Percentiles rank a stretch among this genome's conserved stretches.
These are phyloP conservation scores for Lumnitzera littorea DNA, from an alignment of 345 rosid species.

Conservation along the genomic window DNA sequence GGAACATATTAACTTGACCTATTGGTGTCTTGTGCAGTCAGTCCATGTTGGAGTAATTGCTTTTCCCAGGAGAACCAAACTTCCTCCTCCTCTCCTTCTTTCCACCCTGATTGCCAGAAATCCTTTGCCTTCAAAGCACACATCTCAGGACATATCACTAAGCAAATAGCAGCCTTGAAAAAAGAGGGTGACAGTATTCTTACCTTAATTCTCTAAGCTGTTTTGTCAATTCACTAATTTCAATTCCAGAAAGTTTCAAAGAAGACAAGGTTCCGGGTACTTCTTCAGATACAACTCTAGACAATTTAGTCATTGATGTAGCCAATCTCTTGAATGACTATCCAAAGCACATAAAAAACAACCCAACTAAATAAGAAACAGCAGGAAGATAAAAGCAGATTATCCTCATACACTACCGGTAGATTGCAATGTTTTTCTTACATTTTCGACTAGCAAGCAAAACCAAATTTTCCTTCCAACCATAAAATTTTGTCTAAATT, in stretches of 20 bases:
- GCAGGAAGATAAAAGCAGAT: not conserved
- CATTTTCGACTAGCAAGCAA: too few species aligned
- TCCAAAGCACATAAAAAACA: not conserved
- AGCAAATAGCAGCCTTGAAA: not conserved
- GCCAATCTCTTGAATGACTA: constrained; percentile 27
- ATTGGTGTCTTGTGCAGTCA: not conserved
- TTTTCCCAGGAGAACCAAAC: constrained; percentile 1
- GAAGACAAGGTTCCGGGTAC: constrained; percentile 31
- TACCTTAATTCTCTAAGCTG: constrained; percentile 25
- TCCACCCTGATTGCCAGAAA: constrained; percentile 8
- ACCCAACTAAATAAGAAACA: not conserved
- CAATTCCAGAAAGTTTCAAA: constrained; percentile 26
- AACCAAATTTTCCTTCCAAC: too few species aligned
- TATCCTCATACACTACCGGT: too few species aligned
- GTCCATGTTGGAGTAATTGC: constrained; percentile 1
- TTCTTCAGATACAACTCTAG: constrained; percentile 21
- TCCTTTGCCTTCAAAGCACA: constrained; percentile 14
- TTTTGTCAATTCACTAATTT: constrained; percentile 24
- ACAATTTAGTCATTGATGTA: constrained; percentile 15
- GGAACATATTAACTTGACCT: not conserved
- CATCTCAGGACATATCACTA: not conserved
- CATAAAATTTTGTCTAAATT: too few species aligned
- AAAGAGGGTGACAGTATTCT: not conserved
- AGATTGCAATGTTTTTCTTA: too few species aligned
- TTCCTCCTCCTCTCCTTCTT: constrained; percentile 14